These are phyloP conservation scores for Tulasnella sp. DNA, from an alignment of 768 basidiomycete species.

Conservation along the genomic window DNA sequence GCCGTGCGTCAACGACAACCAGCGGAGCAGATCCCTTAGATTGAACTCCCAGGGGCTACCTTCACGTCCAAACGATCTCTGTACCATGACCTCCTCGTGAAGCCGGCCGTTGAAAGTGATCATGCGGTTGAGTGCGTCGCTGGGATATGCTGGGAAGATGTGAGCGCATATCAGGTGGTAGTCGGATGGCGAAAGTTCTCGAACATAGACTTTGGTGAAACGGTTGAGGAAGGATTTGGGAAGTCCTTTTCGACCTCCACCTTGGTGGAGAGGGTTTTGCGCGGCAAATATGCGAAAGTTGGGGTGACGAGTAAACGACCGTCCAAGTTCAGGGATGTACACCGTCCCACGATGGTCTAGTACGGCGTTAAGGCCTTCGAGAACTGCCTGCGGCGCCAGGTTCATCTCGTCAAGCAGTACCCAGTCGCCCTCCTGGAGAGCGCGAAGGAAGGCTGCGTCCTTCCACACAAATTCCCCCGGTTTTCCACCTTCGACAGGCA, in stretches of 20 bases:
- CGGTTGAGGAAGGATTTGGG: constrained; percentile 98
- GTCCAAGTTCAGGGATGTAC: constrained; percentile 91
- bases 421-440: constrained; percentile 96
- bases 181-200: constrained; percentile 79
- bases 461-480: constrained; percentile 97
- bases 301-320: constrained; percentile 85
- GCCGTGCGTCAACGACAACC: constrained; percentile 59
- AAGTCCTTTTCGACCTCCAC: constrained; percentile 94
- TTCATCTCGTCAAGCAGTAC: constrained; percentile 99
- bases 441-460: constrained; percentile 92
- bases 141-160: constrained; percentile 65
- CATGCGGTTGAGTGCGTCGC: constrained; percentile 66
- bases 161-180: constrained; percentile 75
- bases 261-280: constrained; percentile 94
- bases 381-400: constrained; percentile 91
- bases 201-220: constrained; percentile 96
- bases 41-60: constrained; percentile 99
- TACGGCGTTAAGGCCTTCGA: constrained; percentile 95
- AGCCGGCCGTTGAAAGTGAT: constrained; percentile 78
- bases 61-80: constrained; percentile 69
- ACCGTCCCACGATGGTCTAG: constrained; percentile 95
- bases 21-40: constrained; percentile 88
- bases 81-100: constrained; percentile 65
- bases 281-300: constrained; percentile 97
- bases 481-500: constrained; percentile 88